These are phyloP conservation scores for Betula pendula DNA, from an alignment of 306 rosid species.

Conservation along the genomic window DNA sequence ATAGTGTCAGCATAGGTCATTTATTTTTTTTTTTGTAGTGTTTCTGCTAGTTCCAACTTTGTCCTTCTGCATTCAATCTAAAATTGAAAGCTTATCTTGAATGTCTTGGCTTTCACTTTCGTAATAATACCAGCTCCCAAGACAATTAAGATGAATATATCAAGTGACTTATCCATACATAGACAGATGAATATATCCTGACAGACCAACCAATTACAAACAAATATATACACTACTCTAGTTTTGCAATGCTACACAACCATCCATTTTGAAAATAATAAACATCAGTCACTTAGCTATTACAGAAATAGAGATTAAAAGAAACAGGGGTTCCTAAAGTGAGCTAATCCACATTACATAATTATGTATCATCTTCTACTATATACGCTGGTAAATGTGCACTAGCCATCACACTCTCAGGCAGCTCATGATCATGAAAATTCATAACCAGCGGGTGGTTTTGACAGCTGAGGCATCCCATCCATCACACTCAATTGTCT, in stretches of 20 bases:
- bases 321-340: constrained; percentile 3
- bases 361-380: constrained; percentile 4
- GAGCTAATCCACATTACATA: constrained; percentile 12
- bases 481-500: constrained; percentile 82
- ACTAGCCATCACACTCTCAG: not conserved
- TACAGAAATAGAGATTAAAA: not conserved
- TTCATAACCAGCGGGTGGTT: constrained; percentile 70
- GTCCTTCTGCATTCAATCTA: not conserved
- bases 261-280: not conserved
- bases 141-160: not conserved
- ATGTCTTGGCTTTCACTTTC: not conserved
- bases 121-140: not conserved
- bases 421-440: constrained; percentile 31
- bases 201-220: not conserved
- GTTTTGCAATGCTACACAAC: not conserved
- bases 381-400: constrained; percentile 12
- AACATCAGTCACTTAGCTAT: constrained; percentile 8
- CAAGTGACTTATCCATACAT: not conserved
- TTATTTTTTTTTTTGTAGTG: too few species aligned
- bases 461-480: constrained; percentile 69
- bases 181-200: not conserved
- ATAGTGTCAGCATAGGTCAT: too few species aligned
- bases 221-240: not conserved
- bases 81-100: not conserved
- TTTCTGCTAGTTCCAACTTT: too few species aligned